Evolutionary conservation across 257 asterid species (phyloP), one percentile per base, ranked within the genome.

Genomic region (Solanum piurae): DNA sequence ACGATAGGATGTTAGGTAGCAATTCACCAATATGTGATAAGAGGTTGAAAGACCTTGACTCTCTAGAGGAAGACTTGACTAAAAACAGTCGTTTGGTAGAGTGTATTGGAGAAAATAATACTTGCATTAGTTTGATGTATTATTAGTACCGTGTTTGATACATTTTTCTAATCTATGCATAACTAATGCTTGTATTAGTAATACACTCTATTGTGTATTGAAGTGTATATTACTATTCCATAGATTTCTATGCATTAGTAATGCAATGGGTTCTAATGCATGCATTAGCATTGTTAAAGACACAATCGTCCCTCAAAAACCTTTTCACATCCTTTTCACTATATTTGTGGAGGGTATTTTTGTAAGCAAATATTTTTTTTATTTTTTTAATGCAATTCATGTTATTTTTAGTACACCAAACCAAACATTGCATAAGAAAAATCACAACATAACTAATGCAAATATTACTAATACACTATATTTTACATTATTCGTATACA

Each of bases 401-500:
- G 9, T 49, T 52, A 5, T 52, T 5, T 52, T 52, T 52, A 52
- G 9, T 52, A 52, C 62, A 52, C 0, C 23, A 16, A 52, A 16
- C 8, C 9, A 52, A 52, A 52, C 23, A 52, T 52, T 6, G 62
- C 62, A 52, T 5, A 16, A 52, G 0, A 49, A 49, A 14, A 4
- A 49, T 49, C 58, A 0, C 58, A 5, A 0, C 58, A 14, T 5
- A 13, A 46, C 20, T 46, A 46, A 5, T 46, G 7, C 58, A 4
- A 13, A 12, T 0, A 46, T 46, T 13, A 49, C 1, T 13, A 49
- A 49, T 0, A 0, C 0, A 0, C 52, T 12, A 44, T 44, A 44
- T 0, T 44, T 5, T 14, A 3, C 21, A 49, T 49, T 49, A 49
- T 49, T 14, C 1, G 13, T 49, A 49, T 49, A 44, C 6, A 44